Evolutionary conservation across 257 asterid species (phyloP), one percentile per base, ranked within the genome.

Genomic region (Prunella vulgaris): DNA sequence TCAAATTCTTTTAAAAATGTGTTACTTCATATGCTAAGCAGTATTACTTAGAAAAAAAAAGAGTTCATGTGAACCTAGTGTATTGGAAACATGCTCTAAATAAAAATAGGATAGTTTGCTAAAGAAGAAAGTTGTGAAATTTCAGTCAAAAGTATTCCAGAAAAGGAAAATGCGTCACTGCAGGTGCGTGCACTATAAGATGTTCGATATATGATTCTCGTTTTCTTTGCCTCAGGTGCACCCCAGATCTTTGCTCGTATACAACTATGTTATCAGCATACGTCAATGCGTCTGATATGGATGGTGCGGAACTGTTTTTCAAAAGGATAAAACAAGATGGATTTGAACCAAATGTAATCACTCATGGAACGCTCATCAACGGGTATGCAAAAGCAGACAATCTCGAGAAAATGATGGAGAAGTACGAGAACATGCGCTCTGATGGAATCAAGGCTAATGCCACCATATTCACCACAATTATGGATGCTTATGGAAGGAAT

Each of bases 401-500:
- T 62, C 86, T 93, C 3, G 99, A 87, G 75, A 90, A 86, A 78
- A 86, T 91, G 95, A 82, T 93, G 96, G 86, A 86, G 80, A 89
- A 82, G 74, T 93, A 88, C 46, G 93, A 87, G 61, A 81, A 72
- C 71, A 87, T 93, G 97, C 86, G 87, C 12, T 66, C 77, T 0
- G 77, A 68, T 58, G 95, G 96, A 17, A 80, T 93, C 69, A 76
- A 83, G 76, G 71, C 93, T 66, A 93, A 90, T 30, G 83, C 85
- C 10, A 82, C 87, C 32, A 77, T 93, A 75, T 76, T 82, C 81
- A 93, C 99, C 2, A 87, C 96, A 1, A 89, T 93, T 42, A 93
- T 93, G 99, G 97, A 91, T 63, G 99, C 97, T 33, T 83, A 78
- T 38, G 99, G 99, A 48, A 89, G 80, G 85, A 90, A 84, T 69